A percentile compares a stretch with the other conserved stretches of the same genome.
phyloP scores from a whole-genome alignment of 2,329 filamentous ascomycete species.

The Diaporthe velutina region DNA sequence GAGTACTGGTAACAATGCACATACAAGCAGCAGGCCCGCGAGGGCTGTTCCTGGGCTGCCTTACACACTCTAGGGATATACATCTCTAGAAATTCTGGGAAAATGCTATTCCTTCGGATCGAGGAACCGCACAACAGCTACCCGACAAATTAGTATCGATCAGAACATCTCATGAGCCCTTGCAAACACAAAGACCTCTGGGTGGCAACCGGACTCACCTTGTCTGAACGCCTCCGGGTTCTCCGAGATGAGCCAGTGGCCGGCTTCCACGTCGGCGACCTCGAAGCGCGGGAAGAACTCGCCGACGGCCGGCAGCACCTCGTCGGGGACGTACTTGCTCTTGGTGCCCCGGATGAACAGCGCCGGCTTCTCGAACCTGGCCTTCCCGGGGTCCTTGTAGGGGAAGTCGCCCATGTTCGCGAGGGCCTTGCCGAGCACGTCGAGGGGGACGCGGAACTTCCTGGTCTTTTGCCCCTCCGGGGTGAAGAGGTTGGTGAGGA shows the following conservation, averaged over 20 bases:
- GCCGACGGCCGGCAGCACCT: constrained; percentile 82
- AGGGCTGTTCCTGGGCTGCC: constrained; percentile 7
- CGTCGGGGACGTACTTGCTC: constrained; percentile 85
- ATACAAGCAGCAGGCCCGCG: constrained; percentile 20
- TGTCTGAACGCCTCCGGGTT: constrained; percentile 82
- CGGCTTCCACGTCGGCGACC: constrained; percentile 80
- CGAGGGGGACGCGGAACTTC: constrained; percentile 85
- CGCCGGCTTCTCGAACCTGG: constrained; percentile 80
- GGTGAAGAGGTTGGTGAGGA: constrained; percentile 86
- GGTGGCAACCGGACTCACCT: constrained; percentile 63
- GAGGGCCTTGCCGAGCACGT: constrained; percentile 75
- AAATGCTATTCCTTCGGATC: constrained; percentile 47
- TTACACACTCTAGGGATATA: constrained; percentile 1
- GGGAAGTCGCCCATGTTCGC: constrained; percentile 90
- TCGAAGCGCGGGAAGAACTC: constrained; percentile 85
- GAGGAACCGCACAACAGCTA: constrained; percentile 52
- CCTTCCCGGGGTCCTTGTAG: constrained; percentile 77
- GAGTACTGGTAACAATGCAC: constrained; percentile 11
- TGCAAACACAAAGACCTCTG: too few relatives aligned
- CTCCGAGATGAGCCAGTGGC: constrained; percentile 93
- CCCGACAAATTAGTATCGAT: constrained; percentile 17
- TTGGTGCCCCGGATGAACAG: constrained; percentile 84
- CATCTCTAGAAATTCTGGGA: neutral
- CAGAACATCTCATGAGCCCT: neutral
- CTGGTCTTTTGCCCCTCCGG: constrained; percentile 64